phyloP scores from a whole-genome alignment of 1,284 basidiomycete species.

The Volvariella surrecta region DNA sequence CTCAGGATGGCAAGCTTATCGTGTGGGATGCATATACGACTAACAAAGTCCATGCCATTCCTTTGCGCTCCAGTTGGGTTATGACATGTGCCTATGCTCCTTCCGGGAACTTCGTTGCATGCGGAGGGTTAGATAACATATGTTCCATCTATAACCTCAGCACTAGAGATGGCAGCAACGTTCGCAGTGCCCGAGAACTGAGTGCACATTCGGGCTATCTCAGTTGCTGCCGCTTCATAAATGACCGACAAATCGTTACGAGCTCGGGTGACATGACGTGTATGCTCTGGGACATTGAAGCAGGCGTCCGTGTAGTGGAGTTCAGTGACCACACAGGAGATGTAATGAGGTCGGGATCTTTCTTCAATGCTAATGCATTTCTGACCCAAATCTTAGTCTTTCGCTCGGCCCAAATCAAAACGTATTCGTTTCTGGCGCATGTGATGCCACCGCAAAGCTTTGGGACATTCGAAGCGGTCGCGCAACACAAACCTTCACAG shows the following conservation, averaged over 20 bases:
- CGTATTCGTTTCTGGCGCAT: slow-evolving; percentile 96
- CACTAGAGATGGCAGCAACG: slow-evolving; percentile 57
- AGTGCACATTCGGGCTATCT: slow-evolving; percentile 97
- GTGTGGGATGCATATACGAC: slow-evolving; percentile 99
- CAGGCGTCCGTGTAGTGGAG: slow-evolving; percentile 90
- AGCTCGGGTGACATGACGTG: slow-evolving; percentile 99
- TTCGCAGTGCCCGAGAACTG: slow-evolving; percentile 82
- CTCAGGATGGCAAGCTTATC: slow-evolving; percentile 98
- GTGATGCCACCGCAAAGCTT: slow-evolving; percentile 95
- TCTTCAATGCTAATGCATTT: background rate
- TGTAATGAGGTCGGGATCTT: slow-evolving; percentile 83
- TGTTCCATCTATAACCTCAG: slow-evolving; percentile 96
- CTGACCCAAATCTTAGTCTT: slow-evolving; percentile 43
- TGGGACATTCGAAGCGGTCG: slow-evolving; percentile 98
- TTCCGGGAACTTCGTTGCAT: slow-evolving; percentile 94
- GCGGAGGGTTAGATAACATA: slow-evolving; percentile 98
- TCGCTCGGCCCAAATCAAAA: slow-evolving; percentile 94
- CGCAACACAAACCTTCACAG: slow-evolving; percentile 97
- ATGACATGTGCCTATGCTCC: slow-evolving; percentile 99
- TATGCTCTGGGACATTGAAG: slow-evolving; percentile 99
- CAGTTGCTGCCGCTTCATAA: slow-evolving; percentile 94
- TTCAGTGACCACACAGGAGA: slow-evolving; percentile 99
- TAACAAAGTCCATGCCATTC: slow-evolving; percentile 99
- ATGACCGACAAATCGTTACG: slow-evolving; percentile 96
- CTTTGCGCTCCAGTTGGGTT: slow-evolving; percentile 96